phyloP scores from a whole-genome alignment of 2,329 filamentous ascomycete species.

The Aspergillus cejpii region DNA sequence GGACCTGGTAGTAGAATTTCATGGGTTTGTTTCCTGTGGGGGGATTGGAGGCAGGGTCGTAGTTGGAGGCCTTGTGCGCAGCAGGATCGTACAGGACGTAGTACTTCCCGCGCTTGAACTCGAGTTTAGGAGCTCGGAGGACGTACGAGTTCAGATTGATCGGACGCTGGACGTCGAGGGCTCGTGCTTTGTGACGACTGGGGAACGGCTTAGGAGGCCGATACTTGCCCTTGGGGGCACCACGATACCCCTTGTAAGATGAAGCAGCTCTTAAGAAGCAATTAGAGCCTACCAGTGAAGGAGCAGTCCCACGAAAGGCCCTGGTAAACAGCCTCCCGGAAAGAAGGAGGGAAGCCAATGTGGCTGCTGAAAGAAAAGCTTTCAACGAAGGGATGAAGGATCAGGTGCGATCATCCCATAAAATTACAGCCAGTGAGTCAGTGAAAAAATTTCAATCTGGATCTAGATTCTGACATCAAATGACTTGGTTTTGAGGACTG shows the following conservation, averaged over 20 bases:
- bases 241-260: not conserved
- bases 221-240: not conserved
- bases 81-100: conserved; percentile 23
- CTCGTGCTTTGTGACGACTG: not conserved
- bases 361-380: conserved; percentile 18
- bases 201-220: not conserved
- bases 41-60: conserved; percentile 6
- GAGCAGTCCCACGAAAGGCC: conserved; percentile 21
- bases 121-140: conserved; percentile 12
- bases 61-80: conserved; percentile 10
- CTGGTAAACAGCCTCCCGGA: conserved; percentile 26
- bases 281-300: conserved; percentile 4
- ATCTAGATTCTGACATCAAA: not conserved
- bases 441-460: not conserved
- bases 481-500: not conserved
- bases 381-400: not conserved
- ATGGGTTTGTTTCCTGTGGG: conserved; percentile 44
- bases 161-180: not conserved
- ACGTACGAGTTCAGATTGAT: conserved; percentile 9
- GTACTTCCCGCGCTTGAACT: conserved; percentile 1
- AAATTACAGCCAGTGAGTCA: not conserved
- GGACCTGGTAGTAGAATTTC: conserved; percentile 66
- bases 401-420: conserved; percentile 2
- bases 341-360: conserved; percentile 33
- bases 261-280: conserved; percentile 4